Percentiles rank a stretch among this genome's conserved stretches.
These are phyloP conservation scores for Chytridium lagenaria DNA, from an alignment of 371 early-diverging fungal genomes.

Conservation along the genomic window DNA sequence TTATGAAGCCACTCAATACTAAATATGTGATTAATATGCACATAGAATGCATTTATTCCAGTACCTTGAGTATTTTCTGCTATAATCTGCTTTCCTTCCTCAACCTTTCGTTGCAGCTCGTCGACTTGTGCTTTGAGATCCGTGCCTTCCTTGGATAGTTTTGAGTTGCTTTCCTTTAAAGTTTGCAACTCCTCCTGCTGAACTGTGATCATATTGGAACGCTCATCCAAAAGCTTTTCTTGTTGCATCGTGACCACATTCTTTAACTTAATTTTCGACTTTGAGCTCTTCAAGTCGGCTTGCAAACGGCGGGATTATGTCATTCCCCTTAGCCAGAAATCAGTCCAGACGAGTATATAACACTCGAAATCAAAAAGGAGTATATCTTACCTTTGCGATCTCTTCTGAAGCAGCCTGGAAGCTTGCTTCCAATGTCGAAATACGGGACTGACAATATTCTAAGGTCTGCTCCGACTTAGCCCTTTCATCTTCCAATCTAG, in stretches of 20 bases:
- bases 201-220: constrained; percentile 40
- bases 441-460: constrained; percentile 34
- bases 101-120: constrained; percentile 39
- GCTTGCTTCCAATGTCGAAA: constrained; percentile 40
- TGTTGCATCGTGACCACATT: constrained; percentile 58
- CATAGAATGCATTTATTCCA: background rate
- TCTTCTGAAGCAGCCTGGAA: constrained; percentile 51
- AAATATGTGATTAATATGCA: constrained; percentile 10
- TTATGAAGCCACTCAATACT: constrained; percentile 64
- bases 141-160: constrained; percentile 23
- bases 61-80: constrained; percentile 58
- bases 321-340: constrained; percentile 48
- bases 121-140: constrained; percentile 28
- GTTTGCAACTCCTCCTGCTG: constrained; percentile 46
- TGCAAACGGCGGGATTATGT: constrained; percentile 59
- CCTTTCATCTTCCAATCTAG: constrained; percentile 27
- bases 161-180: constrained; percentile 36
- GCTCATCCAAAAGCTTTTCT: constrained; percentile 57
- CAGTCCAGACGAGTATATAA: background rate
- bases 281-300: constrained; percentile 49
- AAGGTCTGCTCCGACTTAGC: constrained; percentile 45
- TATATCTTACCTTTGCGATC: constrained; percentile 49
- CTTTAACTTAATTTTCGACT: constrained; percentile 59
- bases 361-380: background rate
- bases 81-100: constrained; percentile 52